A percentile compares a stretch with the other conserved stretches of the same genome.
phyloP scores from a whole-genome alignment of 257 asterid genomes.

The Solanum pinnatisectum region DNA sequence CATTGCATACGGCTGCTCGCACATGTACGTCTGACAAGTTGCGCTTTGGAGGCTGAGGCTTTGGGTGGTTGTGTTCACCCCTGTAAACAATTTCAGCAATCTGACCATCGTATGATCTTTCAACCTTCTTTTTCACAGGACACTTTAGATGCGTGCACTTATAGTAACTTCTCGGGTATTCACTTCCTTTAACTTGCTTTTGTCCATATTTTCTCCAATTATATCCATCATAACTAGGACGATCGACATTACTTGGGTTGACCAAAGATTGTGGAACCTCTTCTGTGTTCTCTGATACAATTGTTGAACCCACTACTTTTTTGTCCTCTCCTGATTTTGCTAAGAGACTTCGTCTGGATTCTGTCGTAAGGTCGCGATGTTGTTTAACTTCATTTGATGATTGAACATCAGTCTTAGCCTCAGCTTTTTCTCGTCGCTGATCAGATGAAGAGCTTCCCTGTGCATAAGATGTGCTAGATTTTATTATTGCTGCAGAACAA shows the following conservation, averaged over 20 bases:
- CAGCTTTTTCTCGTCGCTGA: constrained; percentile 19
- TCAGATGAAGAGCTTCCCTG: constrained; percentile 19
- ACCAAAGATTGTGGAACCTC: constrained; percentile 18
- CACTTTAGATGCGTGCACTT: constrained; percentile 79
- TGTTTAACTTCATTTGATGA: constrained; percentile 11
- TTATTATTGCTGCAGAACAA: not conserved
- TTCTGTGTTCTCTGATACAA: constrained; percentile 16
- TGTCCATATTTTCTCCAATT: constrained; percentile 93
- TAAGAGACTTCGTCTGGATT: constrained; percentile 3
- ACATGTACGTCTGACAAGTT: constrained; percentile 21
- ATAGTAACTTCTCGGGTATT: constrained; percentile 77
- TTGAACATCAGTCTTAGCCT: constrained; percentile 7
- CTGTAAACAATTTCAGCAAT: constrained; percentile 67
- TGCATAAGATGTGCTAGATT: not conserved
- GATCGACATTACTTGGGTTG: constrained; percentile 18
- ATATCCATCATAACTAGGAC: constrained; percentile 60
- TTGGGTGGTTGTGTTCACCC: constrained; percentile 71
- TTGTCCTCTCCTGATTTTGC: constrained; percentile 1
- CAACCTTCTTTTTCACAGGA: constrained; percentile 76
- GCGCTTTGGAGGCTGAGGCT: constrained; percentile 29
- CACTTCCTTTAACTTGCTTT: constrained; percentile 84
- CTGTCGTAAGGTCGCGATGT: constrained; percentile 9
- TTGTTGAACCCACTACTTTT: constrained; percentile 2
- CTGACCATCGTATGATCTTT: constrained; percentile 41
- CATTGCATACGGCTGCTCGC: constrained; percentile 6